These are phyloP conservation scores for Mycena leptocephala DNA, from an alignment of 768 basidiomycete genomes.

Conservation along the genomic window DNA sequence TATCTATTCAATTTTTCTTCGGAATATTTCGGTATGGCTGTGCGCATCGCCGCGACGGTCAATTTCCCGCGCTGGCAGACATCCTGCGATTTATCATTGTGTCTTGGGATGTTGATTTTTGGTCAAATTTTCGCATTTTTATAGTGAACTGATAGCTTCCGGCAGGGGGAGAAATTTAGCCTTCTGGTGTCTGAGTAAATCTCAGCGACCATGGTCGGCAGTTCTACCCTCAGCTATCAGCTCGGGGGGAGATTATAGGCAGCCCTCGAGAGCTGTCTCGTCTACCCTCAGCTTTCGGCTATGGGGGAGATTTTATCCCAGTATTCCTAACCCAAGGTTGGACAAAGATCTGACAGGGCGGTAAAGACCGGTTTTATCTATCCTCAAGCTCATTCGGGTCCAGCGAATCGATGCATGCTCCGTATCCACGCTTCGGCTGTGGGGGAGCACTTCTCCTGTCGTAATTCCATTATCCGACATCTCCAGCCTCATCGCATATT, in stretches of 20 bases:
- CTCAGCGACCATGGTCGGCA: neutral
- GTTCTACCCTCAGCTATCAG: neutral
- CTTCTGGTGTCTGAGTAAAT: neutral
- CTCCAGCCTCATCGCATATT: neutral
- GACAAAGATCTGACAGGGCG: neutral
- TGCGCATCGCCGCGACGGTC: neutral
- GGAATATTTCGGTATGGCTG: neutral
- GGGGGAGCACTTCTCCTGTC: neutral
- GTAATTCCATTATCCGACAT: neutral
- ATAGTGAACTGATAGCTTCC: constrained; percentile 2
- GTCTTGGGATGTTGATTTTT: neutral
- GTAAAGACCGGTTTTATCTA: neutral
- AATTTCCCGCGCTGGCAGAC: neutral
- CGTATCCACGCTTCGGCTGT: neutral
- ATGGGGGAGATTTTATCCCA: constrained; percentile 6
- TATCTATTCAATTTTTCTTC: neutral
- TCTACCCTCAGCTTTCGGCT: constrained; percentile 12
- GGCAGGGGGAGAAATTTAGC: neutral
- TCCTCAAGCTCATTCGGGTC: neutral
- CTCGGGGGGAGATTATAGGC: neutral
- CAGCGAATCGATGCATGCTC: neutral
- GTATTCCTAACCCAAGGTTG: neutral
- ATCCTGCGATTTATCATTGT: neutral
- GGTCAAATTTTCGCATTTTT: neutral
- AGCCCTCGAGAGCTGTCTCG: neutral